These are phyloP conservation scores for Colletotrichum musae DNA, from an alignment of 2,329 filamentous ascomycete genomes.

Conservation along the genomic window DNA sequence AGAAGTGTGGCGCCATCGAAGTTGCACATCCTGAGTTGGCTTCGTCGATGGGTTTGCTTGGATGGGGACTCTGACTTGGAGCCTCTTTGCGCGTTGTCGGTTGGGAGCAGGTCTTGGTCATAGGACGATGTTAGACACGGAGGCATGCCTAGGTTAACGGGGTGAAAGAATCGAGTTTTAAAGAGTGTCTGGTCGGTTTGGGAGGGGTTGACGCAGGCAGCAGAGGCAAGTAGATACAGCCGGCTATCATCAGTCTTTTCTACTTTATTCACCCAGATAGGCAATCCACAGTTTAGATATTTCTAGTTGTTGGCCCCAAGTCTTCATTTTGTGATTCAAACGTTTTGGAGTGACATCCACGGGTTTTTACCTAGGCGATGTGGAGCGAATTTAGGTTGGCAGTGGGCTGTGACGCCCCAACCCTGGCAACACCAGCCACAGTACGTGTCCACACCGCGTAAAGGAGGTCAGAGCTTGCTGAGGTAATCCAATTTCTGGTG, in stretches of 20 bases:
- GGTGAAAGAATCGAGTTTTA: conserved; percentile 24
- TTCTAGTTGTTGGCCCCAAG: not conserved
- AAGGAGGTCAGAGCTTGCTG: not conserved
- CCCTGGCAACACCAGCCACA: not conserved
- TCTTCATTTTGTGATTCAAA: not conserved
- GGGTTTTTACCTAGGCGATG: no score
- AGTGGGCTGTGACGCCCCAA: not conserved
- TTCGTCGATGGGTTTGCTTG: conserved; percentile 36
- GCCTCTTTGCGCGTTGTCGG: conserved; percentile 27
- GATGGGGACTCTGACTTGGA: conserved; percentile 40
- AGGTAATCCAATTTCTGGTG: not conserved
- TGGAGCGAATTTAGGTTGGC: not conserved
- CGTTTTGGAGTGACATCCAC: not conserved
- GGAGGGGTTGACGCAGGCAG: conserved; percentile 15
- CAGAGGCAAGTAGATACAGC: not conserved
- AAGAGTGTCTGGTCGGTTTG: conserved; percentile 24
- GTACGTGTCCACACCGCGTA: conserved; percentile 7
- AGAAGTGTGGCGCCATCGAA: conserved; percentile 1
- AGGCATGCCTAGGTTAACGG: conserved; percentile 24
- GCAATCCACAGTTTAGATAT: conserved; percentile 35
- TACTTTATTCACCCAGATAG: conserved; percentile 38
- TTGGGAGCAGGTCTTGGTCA: conserved; percentile 26
- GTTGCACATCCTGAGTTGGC: conserved; percentile 20
- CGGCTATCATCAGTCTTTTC: conserved; percentile 33
- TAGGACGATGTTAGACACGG: conserved; percentile 15